Evolutionary conservation across 139 green algal genomes (phyloP).

Genomic region (Axilococcus clingmanii): DNA sequence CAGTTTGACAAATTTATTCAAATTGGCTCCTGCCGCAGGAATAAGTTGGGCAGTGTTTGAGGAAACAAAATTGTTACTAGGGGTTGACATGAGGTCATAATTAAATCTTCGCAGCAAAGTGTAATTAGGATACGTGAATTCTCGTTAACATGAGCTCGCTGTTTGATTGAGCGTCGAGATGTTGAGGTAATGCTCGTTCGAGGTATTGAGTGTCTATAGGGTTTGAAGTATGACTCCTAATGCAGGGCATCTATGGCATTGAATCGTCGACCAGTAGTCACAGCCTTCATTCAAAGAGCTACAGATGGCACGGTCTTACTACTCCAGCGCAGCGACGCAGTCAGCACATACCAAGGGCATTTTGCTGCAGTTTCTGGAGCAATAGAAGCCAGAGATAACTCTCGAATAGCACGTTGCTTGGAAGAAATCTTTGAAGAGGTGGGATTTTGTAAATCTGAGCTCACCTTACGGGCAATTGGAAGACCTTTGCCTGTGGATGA

Average conservation of each 20-base stretch:
- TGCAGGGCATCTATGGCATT: too few species aligned
- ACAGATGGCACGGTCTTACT: constrained; percentile 18
- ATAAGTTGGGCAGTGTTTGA: constrained; percentile 86
- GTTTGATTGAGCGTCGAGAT: too few species aligned
- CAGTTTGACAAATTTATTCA: constrained; percentile 76
- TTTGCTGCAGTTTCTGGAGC: constrained; percentile 27
- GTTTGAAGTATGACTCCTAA: too few species aligned
- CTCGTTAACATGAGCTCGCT: constrained; percentile 1
- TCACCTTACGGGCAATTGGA: constrained; percentile 18
- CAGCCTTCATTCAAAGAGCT: constrained; percentile 21
- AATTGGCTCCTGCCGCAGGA: constrained; percentile 75
- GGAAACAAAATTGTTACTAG: constrained; percentile 61
- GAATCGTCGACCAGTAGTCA: constrained; percentile 18
- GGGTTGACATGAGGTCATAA: constrained; percentile 39
- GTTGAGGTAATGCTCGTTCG: neutral
- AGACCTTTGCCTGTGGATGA: constrained; percentile 28
- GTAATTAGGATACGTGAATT: neutral
- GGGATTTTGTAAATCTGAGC: neutral
- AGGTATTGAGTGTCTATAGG: too few species aligned
- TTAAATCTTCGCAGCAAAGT: constrained; percentile 9
- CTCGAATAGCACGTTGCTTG: neutral
- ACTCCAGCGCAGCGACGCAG: constrained; percentile 24
- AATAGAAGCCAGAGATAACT: constrained; percentile 16
- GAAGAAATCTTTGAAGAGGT: constrained; percentile 29
- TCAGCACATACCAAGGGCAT: constrained; percentile 20